Evolutionary conservation across 1,139 yeast species (phyloP).

Genomic region (Hansenula sp.): DNA sequence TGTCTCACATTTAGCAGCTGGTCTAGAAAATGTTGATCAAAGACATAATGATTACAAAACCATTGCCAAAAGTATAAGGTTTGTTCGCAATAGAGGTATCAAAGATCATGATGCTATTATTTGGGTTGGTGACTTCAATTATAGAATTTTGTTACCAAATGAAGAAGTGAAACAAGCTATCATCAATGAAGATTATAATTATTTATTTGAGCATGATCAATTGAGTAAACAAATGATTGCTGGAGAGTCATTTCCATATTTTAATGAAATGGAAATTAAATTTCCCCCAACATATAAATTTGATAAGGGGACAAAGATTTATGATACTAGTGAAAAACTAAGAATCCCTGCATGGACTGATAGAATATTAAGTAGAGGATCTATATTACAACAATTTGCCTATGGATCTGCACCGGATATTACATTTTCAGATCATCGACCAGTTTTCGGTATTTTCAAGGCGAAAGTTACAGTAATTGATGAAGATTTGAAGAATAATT

Average conservation of each 20-base stretch:
- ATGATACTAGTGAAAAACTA: slow-evolving; percentile 89
- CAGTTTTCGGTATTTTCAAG: slow-evolving; percentile 76
- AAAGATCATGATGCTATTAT: slow-evolving; percentile 82
- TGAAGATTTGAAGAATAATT: slow-evolving; percentile 51
- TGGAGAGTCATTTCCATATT: slow-evolving; percentile 86
- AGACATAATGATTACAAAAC: slow-evolving; percentile 86
- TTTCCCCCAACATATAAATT: slow-evolving; percentile 93
- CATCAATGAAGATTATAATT: slow-evolving; percentile 38
- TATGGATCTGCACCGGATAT: slow-evolving; percentile 63
- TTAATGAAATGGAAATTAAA: slow-evolving; percentile 71
- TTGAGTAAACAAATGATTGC: slow-evolving; percentile 73
- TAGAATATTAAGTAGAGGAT: slow-evolving; percentile 58
- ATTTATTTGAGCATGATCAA: slow-evolving; percentile 74
- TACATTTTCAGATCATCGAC: slow-evolving; percentile 87
- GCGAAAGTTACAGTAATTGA: slow-evolving; percentile 70
- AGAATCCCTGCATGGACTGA: slow-evolving; percentile 98
- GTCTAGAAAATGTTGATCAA: slow-evolving; percentile 77
- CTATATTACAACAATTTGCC: slow-evolving; percentile 55
- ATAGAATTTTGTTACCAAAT: slow-evolving; percentile 71
- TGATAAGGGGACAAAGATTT: slow-evolving; percentile 79
- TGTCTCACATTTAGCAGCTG: slow-evolving; percentile 96
- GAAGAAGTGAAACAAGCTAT: slow-evolving; percentile 68
- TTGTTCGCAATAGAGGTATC: slow-evolving; percentile 65
- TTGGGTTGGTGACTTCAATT: slow-evolving; percentile 97
- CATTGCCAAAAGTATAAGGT: slow-evolving; percentile 70